phyloP scores from a whole-genome alignment of 1,284 basidiomycete genomes.

The Vanrija pseudolonga region DNA sequence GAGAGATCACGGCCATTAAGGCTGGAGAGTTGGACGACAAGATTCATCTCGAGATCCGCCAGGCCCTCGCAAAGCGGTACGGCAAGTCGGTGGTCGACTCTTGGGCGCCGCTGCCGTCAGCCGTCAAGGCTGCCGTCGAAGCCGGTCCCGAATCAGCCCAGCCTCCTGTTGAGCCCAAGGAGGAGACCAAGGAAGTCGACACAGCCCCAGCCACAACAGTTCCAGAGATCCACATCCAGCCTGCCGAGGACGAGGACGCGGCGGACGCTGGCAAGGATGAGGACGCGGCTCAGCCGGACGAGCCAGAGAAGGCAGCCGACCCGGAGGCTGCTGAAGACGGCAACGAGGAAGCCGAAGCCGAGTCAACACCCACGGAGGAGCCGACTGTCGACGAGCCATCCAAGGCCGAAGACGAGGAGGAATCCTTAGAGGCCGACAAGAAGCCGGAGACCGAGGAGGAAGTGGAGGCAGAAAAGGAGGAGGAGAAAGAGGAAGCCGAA shows the following conservation, averaged over 20 bases:
- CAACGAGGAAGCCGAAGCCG: neutral
- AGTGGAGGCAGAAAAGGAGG: neutral
- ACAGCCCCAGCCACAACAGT: neutral
- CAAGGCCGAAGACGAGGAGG: conserved; percentile 1
- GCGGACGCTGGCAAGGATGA: neutral
- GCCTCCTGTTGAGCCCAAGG: neutral
- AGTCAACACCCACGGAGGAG: neutral
- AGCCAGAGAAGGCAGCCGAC: conserved; percentile 1
- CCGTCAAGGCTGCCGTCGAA: conserved; percentile 26
- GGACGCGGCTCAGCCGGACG: neutral
- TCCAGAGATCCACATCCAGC: neutral
- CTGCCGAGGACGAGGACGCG: neutral
- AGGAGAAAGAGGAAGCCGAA: neutral
- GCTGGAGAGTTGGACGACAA: conserved; percentile 63
- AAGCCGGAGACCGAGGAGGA: conserved; percentile 1
- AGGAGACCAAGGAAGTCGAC: neutral
- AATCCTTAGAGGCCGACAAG: neutral
- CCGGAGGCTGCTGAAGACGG: neutral
- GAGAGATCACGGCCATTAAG: conserved; percentile 61
- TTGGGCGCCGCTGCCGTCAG: conserved; percentile 37
- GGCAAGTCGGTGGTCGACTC: conserved; percentile 38
- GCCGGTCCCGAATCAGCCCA: conserved; percentile 20
- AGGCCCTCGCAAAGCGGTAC: conserved; percentile 34
- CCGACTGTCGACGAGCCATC: neutral
- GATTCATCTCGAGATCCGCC: conserved; percentile 52